Percentiles rank a stretch among this genome's conserved stretches.
Conservation (phyloP, 2,329 filamentous ascomycete genomes). For the Cytospora piceae region DNA sequence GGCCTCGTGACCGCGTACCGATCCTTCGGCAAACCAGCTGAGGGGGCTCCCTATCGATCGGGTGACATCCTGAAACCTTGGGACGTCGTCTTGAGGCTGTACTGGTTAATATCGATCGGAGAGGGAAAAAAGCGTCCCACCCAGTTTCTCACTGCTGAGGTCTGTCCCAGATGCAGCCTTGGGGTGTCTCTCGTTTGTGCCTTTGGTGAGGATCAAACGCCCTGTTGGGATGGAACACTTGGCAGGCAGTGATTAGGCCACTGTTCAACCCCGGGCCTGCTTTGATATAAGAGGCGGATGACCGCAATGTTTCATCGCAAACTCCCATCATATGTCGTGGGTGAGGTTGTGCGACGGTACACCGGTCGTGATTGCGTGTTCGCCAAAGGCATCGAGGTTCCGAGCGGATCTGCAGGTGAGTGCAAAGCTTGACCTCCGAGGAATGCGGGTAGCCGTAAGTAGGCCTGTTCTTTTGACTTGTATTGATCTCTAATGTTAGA, state of each 20-base stretch:
- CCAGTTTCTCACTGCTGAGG: not conserved
- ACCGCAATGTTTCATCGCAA: slow-evolving; percentile 4
- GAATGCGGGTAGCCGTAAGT: slow-evolving; percentile 9
- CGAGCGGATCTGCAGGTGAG: not conserved
- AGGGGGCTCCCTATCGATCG: not conserved
- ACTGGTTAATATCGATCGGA: slow-evolving; percentile 5
- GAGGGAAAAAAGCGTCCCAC: not conserved
- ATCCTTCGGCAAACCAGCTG: not conserved
- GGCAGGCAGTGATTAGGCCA: not conserved
- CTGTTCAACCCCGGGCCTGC: not conserved
- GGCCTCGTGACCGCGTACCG: not conserved
- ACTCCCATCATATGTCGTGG: not conserved
- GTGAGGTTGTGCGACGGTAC: slow-evolving; percentile 13
- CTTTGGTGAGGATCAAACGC: slow-evolving; percentile 2
- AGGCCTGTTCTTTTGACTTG: slow-evolving; percentile 2
- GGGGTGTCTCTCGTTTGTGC: slow-evolving; percentile 5
- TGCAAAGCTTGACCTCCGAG: slow-evolving; percentile 3
- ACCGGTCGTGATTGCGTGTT: not conserved
- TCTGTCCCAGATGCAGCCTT: not conserved
- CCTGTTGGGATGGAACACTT: not conserved
- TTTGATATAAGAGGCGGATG: no score
- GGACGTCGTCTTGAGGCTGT: no score
- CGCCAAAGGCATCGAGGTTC: not conserved
- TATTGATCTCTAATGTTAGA: not conserved
- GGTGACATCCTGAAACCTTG: not conserved